phyloP scores from a whole-genome alignment of 805 yeast genomes.

The Metschnikowia kunwiensis region DNA sequence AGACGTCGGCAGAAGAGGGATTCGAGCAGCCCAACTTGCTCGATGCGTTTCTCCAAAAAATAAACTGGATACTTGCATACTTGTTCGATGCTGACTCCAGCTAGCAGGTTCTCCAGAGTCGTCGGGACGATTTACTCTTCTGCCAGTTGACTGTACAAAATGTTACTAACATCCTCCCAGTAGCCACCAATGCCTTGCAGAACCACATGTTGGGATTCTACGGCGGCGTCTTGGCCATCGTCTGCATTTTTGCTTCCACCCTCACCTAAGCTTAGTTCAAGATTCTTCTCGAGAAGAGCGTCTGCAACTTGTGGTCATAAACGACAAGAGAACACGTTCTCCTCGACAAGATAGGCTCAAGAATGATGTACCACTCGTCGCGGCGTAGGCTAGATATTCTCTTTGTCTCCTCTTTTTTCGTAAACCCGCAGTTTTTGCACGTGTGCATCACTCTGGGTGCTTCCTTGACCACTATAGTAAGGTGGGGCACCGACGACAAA shows the following conservation, averaged over 20 bases:
- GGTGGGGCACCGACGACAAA: slow-evolving; percentile 22
- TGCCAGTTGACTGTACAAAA: slow-evolving; percentile 6
- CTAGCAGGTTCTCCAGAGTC: slow-evolving; percentile 3
- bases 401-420: slow-evolving; percentile 13
- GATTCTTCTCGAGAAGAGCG: slow-evolving; percentile 11
- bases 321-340: slow-evolving; percentile 16
- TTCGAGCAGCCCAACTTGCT: slow-evolving; percentile 4
- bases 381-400: slow-evolving; percentile 11
- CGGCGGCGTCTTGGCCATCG: slow-evolving; percentile 5
- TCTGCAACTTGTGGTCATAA: slow-evolving; percentile 15
- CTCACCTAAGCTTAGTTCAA: slow-evolving; percentile 2
- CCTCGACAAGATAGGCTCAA: slow-evolving; percentile 18
- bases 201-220: slow-evolving; percentile 7
- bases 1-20: slow-evolving; percentile 6
- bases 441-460: slow-evolving; percentile 23
- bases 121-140: slow-evolving; percentile 7
- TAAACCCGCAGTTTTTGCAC: slow-evolving; percentile 36
- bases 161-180: slow-evolving; percentile 9
- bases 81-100: slow-evolving; percentile 11
- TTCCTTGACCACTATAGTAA: slow-evolving; percentile 27
- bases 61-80: slow-evolving; percentile 11
- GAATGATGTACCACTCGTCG: slow-evolving; percentile 20
- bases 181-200: slow-evolving; percentile 9
- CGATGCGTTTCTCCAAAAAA: slow-evolving; percentile 7
- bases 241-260: slow-evolving; percentile 6